These are phyloP conservation scores for Kwoniella sp. DNA, from an alignment of 768 basidiomycete species.

Conservation along the genomic window DNA sequence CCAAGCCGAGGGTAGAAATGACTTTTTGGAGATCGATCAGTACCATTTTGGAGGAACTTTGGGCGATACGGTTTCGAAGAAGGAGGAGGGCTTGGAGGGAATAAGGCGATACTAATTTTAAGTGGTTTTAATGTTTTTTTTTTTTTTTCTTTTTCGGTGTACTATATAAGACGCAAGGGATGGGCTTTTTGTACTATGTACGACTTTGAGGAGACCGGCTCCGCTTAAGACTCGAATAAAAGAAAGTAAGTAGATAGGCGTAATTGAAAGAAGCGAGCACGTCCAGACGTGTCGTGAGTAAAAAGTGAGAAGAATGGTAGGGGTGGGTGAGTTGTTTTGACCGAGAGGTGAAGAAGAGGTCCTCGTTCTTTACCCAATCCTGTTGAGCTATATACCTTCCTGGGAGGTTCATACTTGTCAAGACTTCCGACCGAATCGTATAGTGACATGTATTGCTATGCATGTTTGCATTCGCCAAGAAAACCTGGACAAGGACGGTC, in stretches of 20 bases:
- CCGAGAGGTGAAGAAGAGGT: slow-evolving; percentile 18
- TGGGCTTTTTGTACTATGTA: too few species aligned
- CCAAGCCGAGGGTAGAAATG: slow-evolving; percentile 31
- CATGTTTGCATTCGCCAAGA: too few species aligned
- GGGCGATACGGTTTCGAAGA: not conserved
- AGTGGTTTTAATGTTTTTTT: not conserved
- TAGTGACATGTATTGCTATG: too few species aligned
- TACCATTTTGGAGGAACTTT: slow-evolving; percentile 30
- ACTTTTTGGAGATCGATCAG: slow-evolving; percentile 42
- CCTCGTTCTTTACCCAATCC: too few species aligned
- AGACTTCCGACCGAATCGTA: too few species aligned
- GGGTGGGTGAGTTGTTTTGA: slow-evolving; percentile 3
- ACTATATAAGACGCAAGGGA: too few species aligned
- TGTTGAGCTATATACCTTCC: too few species aligned
- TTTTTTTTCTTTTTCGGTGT: slow-evolving; percentile 3
- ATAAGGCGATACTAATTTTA: not conserved
- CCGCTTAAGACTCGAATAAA: slow-evolving; percentile 2
- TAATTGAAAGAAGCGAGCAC: slow-evolving; percentile 16
- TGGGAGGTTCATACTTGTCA: too few species aligned
- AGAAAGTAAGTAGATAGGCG: slow-evolving; percentile 1
- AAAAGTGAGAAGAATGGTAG: not conserved
- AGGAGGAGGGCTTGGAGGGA: not conserved
- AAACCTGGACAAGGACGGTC: too few species aligned
- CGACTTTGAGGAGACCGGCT: slow-evolving; percentile 34
- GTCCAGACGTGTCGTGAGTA: slow-evolving; percentile 30